phyloP scores from a whole-genome alignment of 441 rosid species.

The Adansonia gregorii region DNA sequence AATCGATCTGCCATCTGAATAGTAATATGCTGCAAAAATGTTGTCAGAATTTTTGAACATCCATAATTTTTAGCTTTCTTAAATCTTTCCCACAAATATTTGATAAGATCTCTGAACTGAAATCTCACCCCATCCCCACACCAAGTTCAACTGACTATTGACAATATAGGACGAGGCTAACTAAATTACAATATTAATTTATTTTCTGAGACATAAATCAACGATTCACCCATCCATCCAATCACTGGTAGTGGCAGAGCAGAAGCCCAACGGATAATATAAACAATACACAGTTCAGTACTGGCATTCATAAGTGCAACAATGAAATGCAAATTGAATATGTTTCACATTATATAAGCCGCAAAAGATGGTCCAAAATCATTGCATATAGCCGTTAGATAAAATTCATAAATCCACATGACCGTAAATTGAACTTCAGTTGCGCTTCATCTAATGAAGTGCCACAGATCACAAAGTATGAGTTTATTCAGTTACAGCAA shows the following conservation, averaged over 20 bases:
- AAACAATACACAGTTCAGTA: background rate
- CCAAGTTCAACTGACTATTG: background rate
- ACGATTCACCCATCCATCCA: constrained; percentile 3
- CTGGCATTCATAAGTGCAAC: background rate
- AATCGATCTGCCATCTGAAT: background rate
- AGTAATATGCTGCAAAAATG: background rate
- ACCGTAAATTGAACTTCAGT: background rate
- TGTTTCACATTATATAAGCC: background rate
- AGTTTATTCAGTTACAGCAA: background rate
- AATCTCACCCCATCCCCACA: background rate
- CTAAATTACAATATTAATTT: constrained; percentile 1
- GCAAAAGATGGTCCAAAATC: constrained; percentile 10
- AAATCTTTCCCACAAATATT: background rate
- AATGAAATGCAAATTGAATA: background rate
- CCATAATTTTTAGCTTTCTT: background rate
- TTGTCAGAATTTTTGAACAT: background rate
- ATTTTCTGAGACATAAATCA: background rate
- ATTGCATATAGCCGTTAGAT: background rate
- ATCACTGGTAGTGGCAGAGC: background rate
- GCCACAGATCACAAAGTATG: background rate
- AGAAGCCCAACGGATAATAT: background rate
- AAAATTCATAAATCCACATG: background rate
- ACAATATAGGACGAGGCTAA: background rate
- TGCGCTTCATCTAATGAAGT: background rate
- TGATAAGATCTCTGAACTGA: background rate